These are phyloP conservation scores for Stentor roeselii DNA, from an alignment of 73 alveolate genomes.

Conservation along the genomic window DNA sequence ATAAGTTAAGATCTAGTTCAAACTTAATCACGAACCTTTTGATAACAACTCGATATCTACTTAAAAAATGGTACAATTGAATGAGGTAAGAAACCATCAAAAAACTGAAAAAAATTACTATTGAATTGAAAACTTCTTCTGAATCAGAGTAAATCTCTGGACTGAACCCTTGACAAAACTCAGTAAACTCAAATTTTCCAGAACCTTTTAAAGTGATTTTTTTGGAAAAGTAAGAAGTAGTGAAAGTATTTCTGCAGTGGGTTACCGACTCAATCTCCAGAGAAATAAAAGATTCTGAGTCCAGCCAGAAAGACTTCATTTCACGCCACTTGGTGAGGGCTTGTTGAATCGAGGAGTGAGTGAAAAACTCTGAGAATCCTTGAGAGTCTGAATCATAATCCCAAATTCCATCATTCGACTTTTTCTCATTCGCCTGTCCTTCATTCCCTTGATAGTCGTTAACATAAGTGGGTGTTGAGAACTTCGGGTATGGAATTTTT, in stretches of 20 bases:
- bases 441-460: constrained; percentile 18
- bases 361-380: constrained; percentile 42
- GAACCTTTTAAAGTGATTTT: constrained; percentile 30
- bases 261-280: constrained; percentile 43
- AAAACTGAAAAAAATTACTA: neutral
- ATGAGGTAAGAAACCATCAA: constrained; percentile 19
- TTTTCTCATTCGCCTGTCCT: neutral
- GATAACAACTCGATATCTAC: neutral
- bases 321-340: constrained; percentile 25
- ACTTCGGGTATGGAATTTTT: neutral
- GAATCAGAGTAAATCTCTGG: constrained; percentile 10
- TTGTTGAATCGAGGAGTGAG: constrained; percentile 27
- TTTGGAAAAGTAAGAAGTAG: constrained; percentile 31
- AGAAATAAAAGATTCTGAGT: constrained; percentile 17
- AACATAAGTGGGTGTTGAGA: neutral
- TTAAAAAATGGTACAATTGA: neutral
- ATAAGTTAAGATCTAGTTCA: constrained; percentile 18
- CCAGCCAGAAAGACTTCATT: constrained; percentile 37
- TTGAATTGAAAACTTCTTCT: neutral
- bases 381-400: constrained; percentile 33
- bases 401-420: constrained; percentile 15
- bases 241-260: constrained; percentile 40
- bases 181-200: constrained; percentile 30
- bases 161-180: constrained; percentile 14
- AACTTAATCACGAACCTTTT: constrained; percentile 28